Evolutionary conservation across 768 basidiomycete species (phyloP), one percentile per base, ranked within the genome.

Genomic region (Lactifluus rugatus): DNA sequence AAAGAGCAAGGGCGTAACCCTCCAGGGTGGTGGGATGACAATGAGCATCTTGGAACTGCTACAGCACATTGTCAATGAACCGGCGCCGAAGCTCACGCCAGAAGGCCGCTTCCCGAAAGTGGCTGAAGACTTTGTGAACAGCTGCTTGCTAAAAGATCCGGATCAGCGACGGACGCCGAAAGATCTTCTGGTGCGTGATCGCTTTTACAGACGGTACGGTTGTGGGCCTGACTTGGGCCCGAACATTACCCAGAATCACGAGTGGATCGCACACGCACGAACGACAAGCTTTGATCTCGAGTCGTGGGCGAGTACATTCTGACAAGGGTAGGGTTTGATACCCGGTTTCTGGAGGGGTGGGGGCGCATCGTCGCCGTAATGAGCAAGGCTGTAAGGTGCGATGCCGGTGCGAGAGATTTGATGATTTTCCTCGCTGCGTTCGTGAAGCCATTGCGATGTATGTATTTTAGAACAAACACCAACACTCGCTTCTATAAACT

Each of bases 11-110:
- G 95, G 95, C 48, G 95, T 97, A 56, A 89, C 86, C 65, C 73
- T 96, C 63, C 92, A 94, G 69, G 95, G 95, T 37, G 90, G 92
- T 1, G 89, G 88, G 31, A 93, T 92, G 87, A 96, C 93, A 64
- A 97, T 99, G 94, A 90, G 87, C 66, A 98, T 99, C 71, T 73
- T 99, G 64, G 96, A 99, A 74, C 71, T 99, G 52, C 74, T 99
- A 61, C 96, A 98, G 69, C 93, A 97, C 69, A 98, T 99, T 66
- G 96, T 99, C 52, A 97, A 98, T 68, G 96, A 98, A 73, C 93
- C 95, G 57, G 95, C 96, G 26, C 96, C 96, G 42, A 78, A 81
- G 67, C 71, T 99, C 63, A 85, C 84, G 11, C 82, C 84, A 1
- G 84, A 87, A 57, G 85, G 85, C 36, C 78, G 78, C 63, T 87